Evolutionary conservation across 495 filamentous ascomycete species (phyloP), one percentile per base, ranked within the genome.

Genomic region (Talaromyces ruber): DNA sequence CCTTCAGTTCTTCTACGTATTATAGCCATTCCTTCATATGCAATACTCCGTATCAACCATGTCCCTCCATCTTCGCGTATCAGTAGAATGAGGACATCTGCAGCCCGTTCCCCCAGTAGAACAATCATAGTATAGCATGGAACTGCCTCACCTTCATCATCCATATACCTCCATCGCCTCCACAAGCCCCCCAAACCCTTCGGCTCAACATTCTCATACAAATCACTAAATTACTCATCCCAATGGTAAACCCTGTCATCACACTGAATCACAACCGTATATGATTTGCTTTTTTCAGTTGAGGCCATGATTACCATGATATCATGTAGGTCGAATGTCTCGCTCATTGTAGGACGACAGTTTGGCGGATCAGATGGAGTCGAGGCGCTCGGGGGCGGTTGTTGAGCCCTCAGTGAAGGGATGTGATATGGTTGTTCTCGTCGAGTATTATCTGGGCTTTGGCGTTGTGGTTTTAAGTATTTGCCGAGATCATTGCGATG

Each of bases 101-200:
- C n/a, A n/a, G n/a, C n/a, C n/a, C n/a, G n/a, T n/a, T n/a, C n/a
- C n/a, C n/a, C n/a, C n/a, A n/a, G n/a, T n/a, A 11, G 12, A 11
- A 34, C 30, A 34, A 1, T 34, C 30, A 34, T 1, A 34, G 11
- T 0, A 34, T 2, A 6, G 30, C 30, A 34, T 34, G 30, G 12
- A 34, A 0, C 2, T 34, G 30, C 30, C 2, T 34, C 0, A 11
- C 30, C 11, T 34, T 34, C 30, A 34, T 12, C 0, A 0, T 67
- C 60, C 53, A 60, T 69, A 64, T 64, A 66, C 63, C 4, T 50
- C 8, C 16, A 50, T 50, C 0, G 43, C 43, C 43, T 50, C 43
- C 16, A 16, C 21, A 18, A 50, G n/a, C 43, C 2, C 43, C n/a
- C 2, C 0, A 50, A 12, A 22, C 0, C 4, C 43, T 2, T 5